phyloP scores from a whole-genome alignment of 1,139 yeast genomes.

The Pichia cactophila region DNA sequence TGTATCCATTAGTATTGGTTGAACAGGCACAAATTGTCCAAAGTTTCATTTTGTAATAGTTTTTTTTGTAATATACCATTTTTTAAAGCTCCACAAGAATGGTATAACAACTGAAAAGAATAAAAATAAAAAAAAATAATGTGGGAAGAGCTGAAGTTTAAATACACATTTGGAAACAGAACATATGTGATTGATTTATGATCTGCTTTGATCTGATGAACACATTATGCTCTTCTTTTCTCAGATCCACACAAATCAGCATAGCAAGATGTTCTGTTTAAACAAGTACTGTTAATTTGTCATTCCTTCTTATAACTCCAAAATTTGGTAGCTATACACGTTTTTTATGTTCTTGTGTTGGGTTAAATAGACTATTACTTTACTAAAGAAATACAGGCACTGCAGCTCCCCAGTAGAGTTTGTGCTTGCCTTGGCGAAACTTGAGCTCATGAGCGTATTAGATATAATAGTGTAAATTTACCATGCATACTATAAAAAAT shows the following conservation, averaged over 20 bases:
- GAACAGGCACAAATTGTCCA: constrained; percentile 8
- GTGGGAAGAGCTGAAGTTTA: background rate
- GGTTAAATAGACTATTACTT: too few species aligned
- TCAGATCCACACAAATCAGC: background rate
- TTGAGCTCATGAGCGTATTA: too few species aligned
- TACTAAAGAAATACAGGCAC: too few species aligned
- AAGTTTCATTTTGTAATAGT: constrained; percentile 1
- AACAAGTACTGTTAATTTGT: too few species aligned
- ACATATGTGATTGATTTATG: background rate
- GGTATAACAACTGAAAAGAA: background rate
- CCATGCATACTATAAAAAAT: too few species aligned
- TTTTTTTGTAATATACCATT: background rate
- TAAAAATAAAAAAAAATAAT: background rate
- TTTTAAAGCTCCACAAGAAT: background rate
- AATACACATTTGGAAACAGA: background rate
- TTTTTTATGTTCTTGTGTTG: too few species aligned
- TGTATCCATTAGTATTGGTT: constrained; percentile 3
- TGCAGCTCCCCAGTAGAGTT: too few species aligned
- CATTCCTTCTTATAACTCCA: too few species aligned
- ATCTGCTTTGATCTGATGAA: background rate
- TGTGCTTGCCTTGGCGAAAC: too few species aligned
- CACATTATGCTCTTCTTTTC: background rate
- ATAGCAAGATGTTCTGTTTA: background rate
- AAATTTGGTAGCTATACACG: too few species aligned
- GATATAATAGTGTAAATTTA: too few species aligned